Evolutionary conservation across 345 rosid genomes (phyloP), one percentile per base, ranked within the genome.

Genomic region (Xanthoceras sorbifolium): DNA sequence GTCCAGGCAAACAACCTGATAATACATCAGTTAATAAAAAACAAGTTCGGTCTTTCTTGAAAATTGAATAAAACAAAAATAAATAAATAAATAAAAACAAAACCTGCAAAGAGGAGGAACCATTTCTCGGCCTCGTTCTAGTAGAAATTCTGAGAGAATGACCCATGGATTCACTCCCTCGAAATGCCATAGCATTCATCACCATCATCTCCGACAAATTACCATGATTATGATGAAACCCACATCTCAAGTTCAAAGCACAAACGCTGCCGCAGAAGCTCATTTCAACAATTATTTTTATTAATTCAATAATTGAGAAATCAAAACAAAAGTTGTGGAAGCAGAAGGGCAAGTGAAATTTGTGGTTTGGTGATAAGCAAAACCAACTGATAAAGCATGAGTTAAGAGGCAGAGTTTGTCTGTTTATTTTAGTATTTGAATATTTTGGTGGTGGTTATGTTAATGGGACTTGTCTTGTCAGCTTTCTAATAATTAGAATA

Each of bases 1-100:
- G 86, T 95, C 97, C 76, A 93, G 84, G 77, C 97, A 95, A 76
- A 90, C 89, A 4, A 93, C 92, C 98, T 94, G 82, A n/a, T n/a
- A n/a, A n/a, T n/a, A n/a, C 55, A 54, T 44, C 48, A 61, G 61
- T 14, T 12, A 11, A 64, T 55, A 57, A 6, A 74, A 71, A 70
- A 65, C 26, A 77, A 69, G 46, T 26, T 46, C 28, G 77, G 9
- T 11, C 0, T 29, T 29, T 11, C 0, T 29, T 29, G 3, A n/a
- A 46, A 63, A 3, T 64, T 1, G 32, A 48, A 18, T 25, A 23
- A 2, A 65, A 50, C 32, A 44, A 18, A 22, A 12, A 55, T n/a
- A 28, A 17, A 23, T 52, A 5, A 14, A 25, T 0, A 31, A 65
- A 10, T 18, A 28, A 12, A 50, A 20, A 20, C 14, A 52, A 38